A percentile compares a stretch with the other conserved stretches of the same genome.
Conservation (phyloP, 176 grass and related monocot genomes). For the Musa beccarii region DNA sequence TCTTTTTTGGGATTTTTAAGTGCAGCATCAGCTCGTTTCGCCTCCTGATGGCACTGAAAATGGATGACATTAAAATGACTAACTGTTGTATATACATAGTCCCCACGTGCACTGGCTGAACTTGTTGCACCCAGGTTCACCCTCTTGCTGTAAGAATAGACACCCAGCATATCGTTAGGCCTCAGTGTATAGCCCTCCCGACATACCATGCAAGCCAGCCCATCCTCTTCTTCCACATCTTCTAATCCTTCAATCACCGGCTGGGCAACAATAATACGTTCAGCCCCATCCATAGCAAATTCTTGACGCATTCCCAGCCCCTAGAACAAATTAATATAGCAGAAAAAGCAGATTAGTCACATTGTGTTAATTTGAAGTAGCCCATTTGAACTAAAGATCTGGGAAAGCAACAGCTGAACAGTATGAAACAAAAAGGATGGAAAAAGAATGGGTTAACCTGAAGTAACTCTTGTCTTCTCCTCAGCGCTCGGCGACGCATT, state of each 20-base stretch:
- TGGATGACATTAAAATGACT: conserved; percentile 98
- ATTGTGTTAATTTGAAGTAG: neutral
- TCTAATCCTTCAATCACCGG: conserved; percentile 89
- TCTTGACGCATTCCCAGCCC: conserved; percentile 83
- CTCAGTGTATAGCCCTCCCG: conserved; percentile 92
- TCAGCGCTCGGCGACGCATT: conserved; percentile 74
- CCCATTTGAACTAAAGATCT: neutral
- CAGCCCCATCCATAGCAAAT: conserved; percentile 79
- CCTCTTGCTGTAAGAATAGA: conserved; percentile 85
- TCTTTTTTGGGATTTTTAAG: conserved; percentile 93
- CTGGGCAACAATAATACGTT: conserved; percentile 83
- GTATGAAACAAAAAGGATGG: neutral
- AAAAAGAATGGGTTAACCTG: conserved; percentile 36
- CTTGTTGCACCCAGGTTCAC: conserved; percentile 69
- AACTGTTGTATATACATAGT: conserved; percentile 94
- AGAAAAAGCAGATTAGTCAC: conserved; percentile 14
- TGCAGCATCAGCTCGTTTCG: conserved; percentile 84
- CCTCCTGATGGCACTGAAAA: conserved; percentile 95
- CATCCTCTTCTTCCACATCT: conserved; percentile 86
- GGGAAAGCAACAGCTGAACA: neutral
- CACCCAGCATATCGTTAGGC: conserved; percentile 81
- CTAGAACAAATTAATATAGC: conserved; percentile 28
- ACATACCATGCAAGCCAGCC: conserved; percentile 91
- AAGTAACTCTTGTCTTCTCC: conserved; percentile 78
- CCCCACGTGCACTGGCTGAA: conserved; percentile 61